Conservation (phyloP, 1,284 basidiomycete species). For the Puccinia horiana region DNA sequence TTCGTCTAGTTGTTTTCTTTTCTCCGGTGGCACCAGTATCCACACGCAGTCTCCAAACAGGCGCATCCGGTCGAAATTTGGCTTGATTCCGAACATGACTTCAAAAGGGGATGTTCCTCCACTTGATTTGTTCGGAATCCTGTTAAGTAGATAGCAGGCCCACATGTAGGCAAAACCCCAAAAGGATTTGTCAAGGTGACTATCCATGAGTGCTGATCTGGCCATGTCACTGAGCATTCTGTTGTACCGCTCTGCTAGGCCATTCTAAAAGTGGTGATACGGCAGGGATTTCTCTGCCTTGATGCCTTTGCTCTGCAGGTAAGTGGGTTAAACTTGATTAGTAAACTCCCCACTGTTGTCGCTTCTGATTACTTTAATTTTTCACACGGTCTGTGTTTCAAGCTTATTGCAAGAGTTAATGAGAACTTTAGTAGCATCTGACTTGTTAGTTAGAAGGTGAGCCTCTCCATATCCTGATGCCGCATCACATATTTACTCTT, state of each 20-base stretch:
- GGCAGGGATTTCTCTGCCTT: not conserved
- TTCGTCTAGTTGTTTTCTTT: not conserved
- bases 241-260: too few relatives aligned
- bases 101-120: too few relatives aligned
- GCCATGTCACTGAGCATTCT: not conserved
- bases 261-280: not conserved
- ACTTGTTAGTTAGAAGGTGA: not conserved
- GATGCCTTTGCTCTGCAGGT: not conserved
- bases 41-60: not conserved
- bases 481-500: not conserved
- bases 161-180: not conserved
- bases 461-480: not conserved
- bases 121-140: too few relatives aligned
- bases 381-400: too few relatives aligned
- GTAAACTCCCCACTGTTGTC: not conserved
- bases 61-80: not conserved
- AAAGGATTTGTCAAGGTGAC: too few relatives aligned
- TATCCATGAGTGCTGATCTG: too few relatives aligned
- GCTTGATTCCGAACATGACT: not conserved
- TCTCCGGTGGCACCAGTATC: not conserved
- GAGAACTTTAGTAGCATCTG: not conserved
- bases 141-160: too few relatives aligned
- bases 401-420: too few relatives aligned
- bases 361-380: not conserved
- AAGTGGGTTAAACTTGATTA: not conserved